Evolutionary conservation across 78 protist species (phyloP), one percentile per base, ranked within the genome.

Genomic region (Dictyostelium brefeldianum): DNA sequence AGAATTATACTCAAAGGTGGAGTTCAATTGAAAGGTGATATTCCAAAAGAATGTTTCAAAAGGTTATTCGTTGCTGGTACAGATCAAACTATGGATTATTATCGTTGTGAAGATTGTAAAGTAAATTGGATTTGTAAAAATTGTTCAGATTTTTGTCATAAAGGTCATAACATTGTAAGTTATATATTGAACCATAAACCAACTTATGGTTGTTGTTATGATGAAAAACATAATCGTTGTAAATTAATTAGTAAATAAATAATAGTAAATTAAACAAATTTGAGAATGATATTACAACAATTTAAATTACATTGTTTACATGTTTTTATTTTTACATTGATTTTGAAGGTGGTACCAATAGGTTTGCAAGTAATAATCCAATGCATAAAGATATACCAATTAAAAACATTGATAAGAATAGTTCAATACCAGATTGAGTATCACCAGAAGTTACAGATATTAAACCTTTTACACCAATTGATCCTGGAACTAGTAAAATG

Each of bases 401-500:
- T 78, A 87, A 64, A 65, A 87, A 87, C 93, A 87, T 87, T 20
- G 79, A 83, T 64, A 62, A 47, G 36, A 87, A 51, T 11, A 77
- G 54, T 12, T 22, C 51, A 1, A 59, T 50, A 20, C 93, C 93
- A 50, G 80, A 67, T 8, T 46, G 43, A 12, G 78, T 41, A 36
- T 87, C 81, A 12, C 93, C 93, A 46, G 29, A 53, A 7, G 84
- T 75, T 2, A 73, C 65, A 20, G 83, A 59, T 29, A 87, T 53
- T 4, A 87, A 22, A 12, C 93, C 93, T 64, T 73, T 87, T 6
- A 87, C 84, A 47, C 93, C 93, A 83, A 87, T 87, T 14, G 67
- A 46, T 22, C 93, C 93, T 31, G 93, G 93, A 31, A 87, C 93
- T 70, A 87, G 48, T 67, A 87, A 71, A 43, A 87, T 70, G 29